A percentile compares a stretch with the other conserved stretches of the same genome.
These are phyloP conservation scores for Penicillium sp. DNA, from an alignment of 2,329 filamentous ascomycete species.

Conservation along the genomic window DNA sequence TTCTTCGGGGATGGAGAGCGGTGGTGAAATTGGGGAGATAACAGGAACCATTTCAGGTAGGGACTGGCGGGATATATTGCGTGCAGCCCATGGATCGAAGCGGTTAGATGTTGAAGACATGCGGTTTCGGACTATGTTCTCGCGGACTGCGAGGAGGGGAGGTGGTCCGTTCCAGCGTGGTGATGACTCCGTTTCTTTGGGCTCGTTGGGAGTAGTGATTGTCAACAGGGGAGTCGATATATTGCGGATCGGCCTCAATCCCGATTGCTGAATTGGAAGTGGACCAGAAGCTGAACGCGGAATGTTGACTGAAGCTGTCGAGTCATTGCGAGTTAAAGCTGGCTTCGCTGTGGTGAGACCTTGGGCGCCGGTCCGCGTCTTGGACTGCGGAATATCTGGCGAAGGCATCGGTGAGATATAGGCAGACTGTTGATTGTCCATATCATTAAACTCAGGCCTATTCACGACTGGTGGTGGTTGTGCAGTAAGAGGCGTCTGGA, in stretches of 20 bases:
- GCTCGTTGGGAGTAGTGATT: conserved; percentile 11
- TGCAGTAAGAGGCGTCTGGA: conserved; percentile 60
- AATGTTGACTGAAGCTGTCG: conserved; percentile 11
- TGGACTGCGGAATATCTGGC: conserved; percentile 7
- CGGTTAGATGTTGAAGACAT: conserved; percentile 38
- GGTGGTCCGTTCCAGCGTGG: conserved; percentile 29
- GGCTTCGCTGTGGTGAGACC: conserved; percentile 5
- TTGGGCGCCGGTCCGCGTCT: conserved; percentile 7
- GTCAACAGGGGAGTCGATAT: conserved; percentile 25
- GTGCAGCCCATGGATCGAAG: conserved; percentile 31
- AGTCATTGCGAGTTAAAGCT: conserved; percentile 12
- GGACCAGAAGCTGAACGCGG: neutral
- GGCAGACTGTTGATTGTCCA: conserved; percentile 17
- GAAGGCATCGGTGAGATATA: conserved; percentile 7
- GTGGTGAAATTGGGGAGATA: conserved; percentile 18
- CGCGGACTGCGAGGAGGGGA: conserved; percentile 56
- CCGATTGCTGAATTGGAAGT: neutral
- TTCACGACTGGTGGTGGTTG: conserved; percentile 41
- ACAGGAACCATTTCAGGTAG: conserved; percentile 16
- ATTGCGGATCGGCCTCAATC: conserved; percentile 8
- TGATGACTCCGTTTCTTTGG: conserved; percentile 17
- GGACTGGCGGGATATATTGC: conserved; percentile 29
- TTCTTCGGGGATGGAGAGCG: conserved; percentile 27
- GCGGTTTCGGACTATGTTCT: conserved; percentile 48
- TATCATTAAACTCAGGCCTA: conserved; percentile 12